Conservation (phyloP, 148 eudicot species). For the Cornus kousa region DNA sequence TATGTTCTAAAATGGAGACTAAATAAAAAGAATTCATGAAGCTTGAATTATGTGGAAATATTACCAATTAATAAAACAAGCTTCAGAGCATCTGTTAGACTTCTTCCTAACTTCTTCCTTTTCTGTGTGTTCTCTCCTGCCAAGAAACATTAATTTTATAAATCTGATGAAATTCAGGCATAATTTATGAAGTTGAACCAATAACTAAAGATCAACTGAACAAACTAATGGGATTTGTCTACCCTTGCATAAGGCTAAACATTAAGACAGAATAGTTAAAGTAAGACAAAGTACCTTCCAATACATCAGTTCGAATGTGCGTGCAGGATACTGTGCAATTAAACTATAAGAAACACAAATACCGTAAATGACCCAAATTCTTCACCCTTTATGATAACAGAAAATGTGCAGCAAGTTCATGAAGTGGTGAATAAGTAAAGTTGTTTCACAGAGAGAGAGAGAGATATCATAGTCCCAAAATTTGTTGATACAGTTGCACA, state of each 20-base stretch:
- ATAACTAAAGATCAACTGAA: neutral
- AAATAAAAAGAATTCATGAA: neutral
- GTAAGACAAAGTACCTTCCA: neutral
- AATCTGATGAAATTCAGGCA: neutral
- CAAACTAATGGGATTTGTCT: neutral
- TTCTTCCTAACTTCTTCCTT: conserved; percentile 53
- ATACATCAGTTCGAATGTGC: neutral
- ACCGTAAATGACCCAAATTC: neutral
- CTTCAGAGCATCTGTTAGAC: conserved; percentile 84
- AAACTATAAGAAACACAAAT: neutral
- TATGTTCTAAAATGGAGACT: conserved; percentile 4
- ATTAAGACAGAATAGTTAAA: neutral
- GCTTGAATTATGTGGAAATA: conserved; percentile 2
- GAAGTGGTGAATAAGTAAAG: neutral
- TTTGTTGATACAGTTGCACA: neutral
- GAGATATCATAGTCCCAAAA: neutral
- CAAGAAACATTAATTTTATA: conserved; percentile 2
- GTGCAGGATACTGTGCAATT: neutral
- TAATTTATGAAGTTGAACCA: neutral
- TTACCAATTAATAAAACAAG: conserved; percentile 85
- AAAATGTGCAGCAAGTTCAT: neutral
- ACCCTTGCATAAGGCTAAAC: conserved; percentile 1
- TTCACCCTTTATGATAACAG: neutral
- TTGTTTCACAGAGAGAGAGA: neutral
- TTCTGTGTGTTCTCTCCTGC: conserved; percentile 67